Conservation (phyloP, 768 basidiomycete genomes). For the Lentinula sp. region DNA sequence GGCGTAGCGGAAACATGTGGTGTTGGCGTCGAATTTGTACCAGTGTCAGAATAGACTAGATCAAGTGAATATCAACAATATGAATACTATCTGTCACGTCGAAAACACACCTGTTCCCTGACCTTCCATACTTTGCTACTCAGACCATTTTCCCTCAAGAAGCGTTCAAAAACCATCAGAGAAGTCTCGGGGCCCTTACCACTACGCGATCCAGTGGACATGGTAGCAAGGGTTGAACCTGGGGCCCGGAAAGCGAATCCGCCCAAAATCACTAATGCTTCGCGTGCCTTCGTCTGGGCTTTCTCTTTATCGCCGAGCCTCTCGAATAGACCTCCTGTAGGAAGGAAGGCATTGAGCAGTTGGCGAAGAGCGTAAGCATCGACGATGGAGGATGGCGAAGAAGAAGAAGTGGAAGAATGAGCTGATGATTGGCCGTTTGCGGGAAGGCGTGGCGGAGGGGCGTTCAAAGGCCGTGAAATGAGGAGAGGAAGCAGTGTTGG, state of each 20-base stretch:
- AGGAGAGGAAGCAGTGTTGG: constrained; percentile 63
- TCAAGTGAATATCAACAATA: constrained; percentile 1
- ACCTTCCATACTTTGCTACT: constrained; percentile 82
- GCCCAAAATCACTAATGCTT: constrained; percentile 70
- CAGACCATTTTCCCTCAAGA: constrained; percentile 66
- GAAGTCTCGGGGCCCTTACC: constrained; percentile 69
- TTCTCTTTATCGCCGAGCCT: constrained; percentile 80
- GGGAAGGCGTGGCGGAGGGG: constrained; percentile 15
- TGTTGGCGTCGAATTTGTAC: constrained; percentile 69
- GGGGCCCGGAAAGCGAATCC: constrained; percentile 63
- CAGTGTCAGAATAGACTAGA: constrained; percentile 57
- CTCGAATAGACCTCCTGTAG: constrained; percentile 74
- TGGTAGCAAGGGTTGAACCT: constrained; percentile 26
- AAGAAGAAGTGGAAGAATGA: constrained; percentile 47
- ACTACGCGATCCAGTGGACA: constrained; percentile 39
- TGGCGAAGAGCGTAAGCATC: constrained; percentile 62
- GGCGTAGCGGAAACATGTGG: constrained; percentile 72
- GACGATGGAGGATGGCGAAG: constrained; percentile 33
- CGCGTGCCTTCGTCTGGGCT: constrained; percentile 67
- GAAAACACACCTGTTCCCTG: constrained; percentile 65
- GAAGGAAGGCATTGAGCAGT: constrained; percentile 61
- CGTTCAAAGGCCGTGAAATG: constrained; percentile 32
- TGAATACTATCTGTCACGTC: neutral
- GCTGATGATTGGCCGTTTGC: constrained; percentile 33
- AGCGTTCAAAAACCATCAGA: constrained; percentile 62